phyloP scores from a whole-genome alignment of 2,329 filamentous ascomycete genomes.

The Alternaria brassicae region DNA sequence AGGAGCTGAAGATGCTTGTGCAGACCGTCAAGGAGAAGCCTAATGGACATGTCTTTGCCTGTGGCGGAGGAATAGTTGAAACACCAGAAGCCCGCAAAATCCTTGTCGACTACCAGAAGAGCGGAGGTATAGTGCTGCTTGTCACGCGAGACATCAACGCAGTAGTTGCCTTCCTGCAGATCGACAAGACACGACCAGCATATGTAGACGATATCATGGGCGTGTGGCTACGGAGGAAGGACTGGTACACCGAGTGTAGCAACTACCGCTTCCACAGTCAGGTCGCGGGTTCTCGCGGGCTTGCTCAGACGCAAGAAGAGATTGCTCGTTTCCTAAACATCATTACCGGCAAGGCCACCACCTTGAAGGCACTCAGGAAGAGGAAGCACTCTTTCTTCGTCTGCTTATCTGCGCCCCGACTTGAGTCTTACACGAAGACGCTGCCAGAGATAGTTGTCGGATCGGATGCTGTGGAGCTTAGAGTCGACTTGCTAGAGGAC shows the following conservation, averaged over 20 bases:
- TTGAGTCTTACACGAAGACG: constrained; percentile 68
- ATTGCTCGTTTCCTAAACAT: constrained; percentile 76
- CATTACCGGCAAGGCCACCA: constrained; percentile 67
- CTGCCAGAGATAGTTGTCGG: constrained; percentile 80
- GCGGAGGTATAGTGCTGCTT: constrained; percentile 82
- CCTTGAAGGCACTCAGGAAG: constrained; percentile 66
- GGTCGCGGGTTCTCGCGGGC: constrained; percentile 59
- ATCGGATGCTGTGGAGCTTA: constrained; percentile 89
- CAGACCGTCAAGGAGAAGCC: constrained; percentile 77
- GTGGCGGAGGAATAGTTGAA: constrained; percentile 92
- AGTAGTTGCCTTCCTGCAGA: constrained; percentile 85
- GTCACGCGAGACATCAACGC: constrained; percentile 87
- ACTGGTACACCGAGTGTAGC: constrained; percentile 91
- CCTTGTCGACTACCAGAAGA: constrained; percentile 74
- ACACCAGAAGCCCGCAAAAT: constrained; percentile 78
- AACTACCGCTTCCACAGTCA: constrained; percentile 94
- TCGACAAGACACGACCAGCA: constrained; percentile 88
- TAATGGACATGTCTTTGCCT: constrained; percentile 83
- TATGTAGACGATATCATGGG: constrained; percentile 92
- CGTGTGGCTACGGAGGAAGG: constrained; percentile 87
- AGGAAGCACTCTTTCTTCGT: constrained; percentile 86
- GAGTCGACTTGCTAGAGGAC: constrained; percentile 88
- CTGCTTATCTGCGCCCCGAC: constrained; percentile 81
- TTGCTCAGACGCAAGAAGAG: constrained; percentile 66
- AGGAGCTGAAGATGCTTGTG: constrained; percentile 77